Evolutionary conservation across 805 yeast species (phyloP).

Genomic region (Candida silvicultrix): DNA sequence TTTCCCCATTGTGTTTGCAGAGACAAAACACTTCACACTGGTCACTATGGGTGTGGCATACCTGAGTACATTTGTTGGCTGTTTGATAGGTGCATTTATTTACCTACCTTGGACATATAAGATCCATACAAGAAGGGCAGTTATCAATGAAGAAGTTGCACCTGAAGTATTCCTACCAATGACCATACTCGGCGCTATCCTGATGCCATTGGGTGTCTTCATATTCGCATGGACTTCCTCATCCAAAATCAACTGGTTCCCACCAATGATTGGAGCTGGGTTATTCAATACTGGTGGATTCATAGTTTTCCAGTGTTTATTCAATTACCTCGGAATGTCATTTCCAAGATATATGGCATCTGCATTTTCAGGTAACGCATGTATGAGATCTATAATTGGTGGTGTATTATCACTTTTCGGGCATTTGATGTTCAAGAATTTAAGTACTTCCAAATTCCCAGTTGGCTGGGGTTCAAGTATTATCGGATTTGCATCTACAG

Average conservation of each 20-base stretch:
- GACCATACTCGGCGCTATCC: constrained; percentile 33
- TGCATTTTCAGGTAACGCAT: constrained; percentile 62
- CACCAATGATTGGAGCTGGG: constrained; percentile 40
- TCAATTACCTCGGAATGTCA: constrained; percentile 55
- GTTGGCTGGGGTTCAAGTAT: constrained; percentile 49
- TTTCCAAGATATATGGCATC: constrained; percentile 54
- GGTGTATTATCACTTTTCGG: constrained; percentile 69
- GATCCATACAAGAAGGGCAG: constrained; percentile 20
- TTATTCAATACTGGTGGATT: constrained; percentile 35
- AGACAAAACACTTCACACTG: constrained; percentile 38
- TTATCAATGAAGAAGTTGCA: constrained; percentile 21
- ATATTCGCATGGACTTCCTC: constrained; percentile 47
- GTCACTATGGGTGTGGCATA: constrained; percentile 43
- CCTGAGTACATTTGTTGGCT: constrained; percentile 42
- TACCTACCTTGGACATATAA: constrained; percentile 20
- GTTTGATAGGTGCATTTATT: constrained; percentile 29
- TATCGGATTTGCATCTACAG: constrained; percentile 41
- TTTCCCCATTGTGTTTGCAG: constrained; percentile 48
- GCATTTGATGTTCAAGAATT: constrained; percentile 50
- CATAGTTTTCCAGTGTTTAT: constrained; percentile 50
- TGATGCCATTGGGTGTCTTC: constrained; percentile 39
- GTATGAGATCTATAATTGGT: constrained; percentile 58
- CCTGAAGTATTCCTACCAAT: constrained; percentile 39
- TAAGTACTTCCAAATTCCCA: constrained; percentile 46
- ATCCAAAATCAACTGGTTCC: constrained; percentile 39